A percentile compares a stretch with the other conserved stretches of the same genome.
phyloP scores from a whole-genome alignment of 176 grass and related monocot species.

The Leersia perrieri region DNA sequence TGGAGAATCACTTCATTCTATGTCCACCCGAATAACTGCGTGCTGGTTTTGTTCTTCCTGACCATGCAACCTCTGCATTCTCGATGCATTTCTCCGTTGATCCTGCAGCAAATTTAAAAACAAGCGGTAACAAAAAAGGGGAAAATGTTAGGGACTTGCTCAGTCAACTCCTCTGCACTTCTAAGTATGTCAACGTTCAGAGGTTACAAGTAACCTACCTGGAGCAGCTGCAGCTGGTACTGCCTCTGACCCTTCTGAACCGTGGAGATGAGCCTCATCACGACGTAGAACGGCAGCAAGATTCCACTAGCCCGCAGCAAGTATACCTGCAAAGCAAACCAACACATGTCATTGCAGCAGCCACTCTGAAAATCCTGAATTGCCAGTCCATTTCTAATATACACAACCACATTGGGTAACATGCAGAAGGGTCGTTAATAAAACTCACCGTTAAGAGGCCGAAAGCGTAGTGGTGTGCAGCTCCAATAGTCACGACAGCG shows the following conservation, averaged over 20 bases:
- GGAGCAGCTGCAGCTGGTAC: conserved; percentile 47
- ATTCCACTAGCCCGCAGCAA: conserved; percentile 66
- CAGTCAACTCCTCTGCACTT: neutral
- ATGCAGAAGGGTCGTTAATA: neutral
- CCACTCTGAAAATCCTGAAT: neutral
- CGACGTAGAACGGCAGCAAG: conserved; percentile 61
- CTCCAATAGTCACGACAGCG: conserved; percentile 40
- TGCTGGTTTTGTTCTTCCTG: conserved; percentile 19
- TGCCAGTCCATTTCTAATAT: neutral
- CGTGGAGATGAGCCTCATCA: conserved; percentile 58
- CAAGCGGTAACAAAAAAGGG: neutral
- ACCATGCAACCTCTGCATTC: neutral
- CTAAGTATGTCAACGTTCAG: neutral
- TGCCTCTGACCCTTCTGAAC: conserved; percentile 58
- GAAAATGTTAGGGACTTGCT: neutral
- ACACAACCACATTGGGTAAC: neutral
- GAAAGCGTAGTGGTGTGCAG: conserved; percentile 54
- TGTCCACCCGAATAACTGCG: conserved; percentile 20
- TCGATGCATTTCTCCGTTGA: conserved; percentile 37
- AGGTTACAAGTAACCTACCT: conserved; percentile 36
- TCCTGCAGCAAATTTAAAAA: conserved; percentile 22
- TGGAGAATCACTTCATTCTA: neutral
- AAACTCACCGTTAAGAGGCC: conserved; percentile 59
- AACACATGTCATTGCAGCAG: neutral
- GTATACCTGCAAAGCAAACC: conserved; percentile 39